phyloP scores from a whole-genome alignment of 1,139 yeast species.

The Insectozyma bohioensis region DNA sequence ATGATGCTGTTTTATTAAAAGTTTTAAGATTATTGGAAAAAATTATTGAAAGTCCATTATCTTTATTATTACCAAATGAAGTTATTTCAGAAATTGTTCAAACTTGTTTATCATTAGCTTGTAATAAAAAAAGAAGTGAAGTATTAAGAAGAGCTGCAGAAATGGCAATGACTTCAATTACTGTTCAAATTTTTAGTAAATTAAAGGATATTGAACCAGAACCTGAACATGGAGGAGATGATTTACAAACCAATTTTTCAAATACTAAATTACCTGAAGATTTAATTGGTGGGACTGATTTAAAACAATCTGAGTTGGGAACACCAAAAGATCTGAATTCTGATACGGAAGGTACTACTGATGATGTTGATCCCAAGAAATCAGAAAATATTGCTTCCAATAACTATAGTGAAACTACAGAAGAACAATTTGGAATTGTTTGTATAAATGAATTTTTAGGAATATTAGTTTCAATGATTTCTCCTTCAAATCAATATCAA shows the following conservation, averaged over 20 bases:
- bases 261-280: slow-evolving; percentile 41
- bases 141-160: slow-evolving; percentile 89
- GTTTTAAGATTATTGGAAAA: slow-evolving; percentile 75
- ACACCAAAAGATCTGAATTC: slow-evolving; percentile 14
- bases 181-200: slow-evolving; percentile 65
- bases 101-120: slow-evolving; percentile 88
- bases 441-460: slow-evolving; percentile 70
- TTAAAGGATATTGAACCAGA: slow-evolving; percentile 60
- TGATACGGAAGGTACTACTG: slow-evolving; percentile 6
- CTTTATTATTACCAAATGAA: slow-evolving; percentile 70
- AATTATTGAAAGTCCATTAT: slow-evolving; percentile 64
- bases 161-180: slow-evolving; percentile 71
- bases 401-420: slow-evolving; percentile 13
- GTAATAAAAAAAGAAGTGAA: slow-evolving; percentile 90
- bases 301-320: slow-evolving; percentile 11
- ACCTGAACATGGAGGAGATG: slow-evolving; percentile 21
- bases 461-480: slow-evolving; percentile 77
- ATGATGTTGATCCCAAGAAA: too few species aligned
- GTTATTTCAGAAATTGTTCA: slow-evolving; percentile 87
- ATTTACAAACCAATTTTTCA: slow-evolving; percentile 35
- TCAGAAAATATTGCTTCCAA: background rate
- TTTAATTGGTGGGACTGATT: slow-evolving; percentile 38
- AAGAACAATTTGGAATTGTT: slow-evolving; percentile 61
- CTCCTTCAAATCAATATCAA: slow-evolving; percentile 79
- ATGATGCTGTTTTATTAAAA: slow-evolving; percentile 85